These are phyloP conservation scores for Darksidea phi DNA, from an alignment of 495 filamentous ascomycete genomes.

Conservation along the genomic window DNA sequence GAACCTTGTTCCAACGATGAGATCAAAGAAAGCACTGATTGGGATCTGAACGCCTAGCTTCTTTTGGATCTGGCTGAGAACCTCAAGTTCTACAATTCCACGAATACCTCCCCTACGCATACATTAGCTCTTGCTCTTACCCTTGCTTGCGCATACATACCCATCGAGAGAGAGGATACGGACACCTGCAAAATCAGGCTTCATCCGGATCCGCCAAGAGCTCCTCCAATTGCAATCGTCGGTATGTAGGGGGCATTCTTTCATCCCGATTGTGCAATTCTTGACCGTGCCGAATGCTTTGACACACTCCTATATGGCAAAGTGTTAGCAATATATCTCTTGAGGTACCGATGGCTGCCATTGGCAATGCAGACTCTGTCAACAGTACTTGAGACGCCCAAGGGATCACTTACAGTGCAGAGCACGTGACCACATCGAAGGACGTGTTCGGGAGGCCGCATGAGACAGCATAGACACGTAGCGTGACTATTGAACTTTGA, in stretches of 20 bases:
- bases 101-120: conserved; percentile 47
- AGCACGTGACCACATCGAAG: conserved; percentile 48
- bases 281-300: no score
- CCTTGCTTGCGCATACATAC: no score
- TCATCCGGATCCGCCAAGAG: conserved; percentile 36
- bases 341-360: no score
- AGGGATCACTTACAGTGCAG: no score
- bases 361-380: no score
- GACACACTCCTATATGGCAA: no score
- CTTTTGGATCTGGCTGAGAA: conserved; percentile 43
- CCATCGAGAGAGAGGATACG: conserved; percentile 47
- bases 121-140: no score
- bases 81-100: conserved; percentile 47
- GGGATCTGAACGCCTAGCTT: conserved; percentile 35
- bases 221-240: not conserved
- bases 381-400: no score
- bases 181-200: conserved; percentile 42
- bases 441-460: conserved; percentile 42
- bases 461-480: conserved; percentile 46
- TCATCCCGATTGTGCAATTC: no score
- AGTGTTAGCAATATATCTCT: no score
- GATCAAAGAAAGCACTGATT: conserved; percentile 49
- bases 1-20: conserved; percentile 51
- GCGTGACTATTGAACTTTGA: conserved; percentile 36
- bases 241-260: conserved; percentile 19